Evolutionary conservation across 805 yeast species (phyloP), one percentile per base, ranked within the genome.

Genomic region (Saccharomyces jurei): DNA sequence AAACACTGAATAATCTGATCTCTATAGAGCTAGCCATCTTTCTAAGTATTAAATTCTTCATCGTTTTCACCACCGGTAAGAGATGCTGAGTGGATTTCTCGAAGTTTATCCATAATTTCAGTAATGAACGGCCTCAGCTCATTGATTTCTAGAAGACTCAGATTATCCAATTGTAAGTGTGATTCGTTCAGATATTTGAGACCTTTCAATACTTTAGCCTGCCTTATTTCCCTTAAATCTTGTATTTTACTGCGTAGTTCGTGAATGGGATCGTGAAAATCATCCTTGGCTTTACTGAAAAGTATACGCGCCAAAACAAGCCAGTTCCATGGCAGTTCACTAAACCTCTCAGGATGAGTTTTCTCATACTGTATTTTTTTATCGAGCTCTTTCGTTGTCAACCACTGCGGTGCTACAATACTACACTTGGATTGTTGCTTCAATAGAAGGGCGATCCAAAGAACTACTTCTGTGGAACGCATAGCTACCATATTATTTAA

Each of bases 321-420:
- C 99, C 99, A 94, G 66, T 85, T 81, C 83, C 86, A 84, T 0
- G 98, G 98, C 50, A 92, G 70, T 6, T 75, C 71, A 53, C 89
- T 79, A 65, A 92, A 92, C 56, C 79, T 73, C 32, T 77, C 77
- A 1, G 81, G 77, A 53, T 78, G 67, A 4, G 74, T 73, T 32
- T 81, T 72, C 65, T 92, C 98, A 56, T 80, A 84, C 22, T 85
- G 88, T 60, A 86, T 81, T 47, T 78, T 75, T 5, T 74, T 76
- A 52, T 79, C 79, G 54, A 92, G 68, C 50, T 74, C 74, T 21
- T 74, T 73, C 49, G 80, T 69, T 9, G 77, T 79, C 9, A 94
- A 75, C 99, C 99, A 94, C 0, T 74, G 77, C 0, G 99, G 99
- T 13, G 90, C 85, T 8, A 89, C 83, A 2, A 94, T 82, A 58